phyloP scores from a whole-genome alignment of 1,139 yeast species.

The Kodamaea sp. region DNA sequence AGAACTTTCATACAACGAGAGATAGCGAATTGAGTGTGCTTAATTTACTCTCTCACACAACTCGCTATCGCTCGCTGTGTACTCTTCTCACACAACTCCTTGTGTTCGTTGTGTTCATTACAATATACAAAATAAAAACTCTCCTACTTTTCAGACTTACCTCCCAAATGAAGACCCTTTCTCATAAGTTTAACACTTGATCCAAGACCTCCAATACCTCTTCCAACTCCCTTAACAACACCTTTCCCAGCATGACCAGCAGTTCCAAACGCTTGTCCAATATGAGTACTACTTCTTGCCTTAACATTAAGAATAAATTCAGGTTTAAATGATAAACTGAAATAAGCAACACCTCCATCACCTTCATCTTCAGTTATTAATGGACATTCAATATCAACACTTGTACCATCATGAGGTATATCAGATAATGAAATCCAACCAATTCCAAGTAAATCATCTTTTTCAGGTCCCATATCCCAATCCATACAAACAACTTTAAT shows the following conservation, averaged over 20 bases:
- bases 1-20: too few species aligned
- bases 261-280: slow-evolving; percentile 41
- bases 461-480: slow-evolving; percentile 90
- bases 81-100: too few species aligned
- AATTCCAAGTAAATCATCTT: slow-evolving; percentile 75
- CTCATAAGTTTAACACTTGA: slow-evolving; percentile 36
- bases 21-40: too few species aligned
- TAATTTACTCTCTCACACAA: too few species aligned
- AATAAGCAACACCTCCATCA: slow-evolving; percentile 59
- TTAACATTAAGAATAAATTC: slow-evolving; percentile 54
- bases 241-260: slow-evolving; percentile 31
- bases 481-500: slow-evolving; percentile 64
- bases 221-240: slow-evolving; percentile 47
- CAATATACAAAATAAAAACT: neutral
- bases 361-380: slow-evolving; percentile 54
- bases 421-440: slow-evolving; percentile 58
- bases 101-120: neutral
- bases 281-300: slow-evolving; percentile 34
- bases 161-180: slow-evolving; percentile 36
- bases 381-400: slow-evolving; percentile 49
- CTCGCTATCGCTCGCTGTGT: too few species aligned
- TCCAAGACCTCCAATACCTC: slow-evolving; percentile 38
- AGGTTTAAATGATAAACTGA: slow-evolving; percentile 65
- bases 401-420: slow-evolving; percentile 54
- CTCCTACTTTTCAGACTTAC: slow-evolving; percentile 5